Conservation (phyloP, 306 rosid species). For the Medicago lupulina region DNA sequence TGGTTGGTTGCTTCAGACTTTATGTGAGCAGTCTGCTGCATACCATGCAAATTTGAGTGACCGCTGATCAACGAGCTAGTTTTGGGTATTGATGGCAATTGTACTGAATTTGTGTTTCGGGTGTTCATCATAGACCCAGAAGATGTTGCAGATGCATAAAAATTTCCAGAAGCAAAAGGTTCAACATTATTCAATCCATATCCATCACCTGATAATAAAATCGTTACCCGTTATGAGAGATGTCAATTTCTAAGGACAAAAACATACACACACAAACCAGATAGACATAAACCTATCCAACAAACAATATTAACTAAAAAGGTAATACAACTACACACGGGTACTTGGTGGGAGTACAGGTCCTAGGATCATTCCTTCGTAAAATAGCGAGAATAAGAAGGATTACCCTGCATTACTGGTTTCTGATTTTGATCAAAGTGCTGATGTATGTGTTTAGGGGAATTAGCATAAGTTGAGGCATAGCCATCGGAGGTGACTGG, state of each 20-base stretch:
- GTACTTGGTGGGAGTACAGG: slow-evolving; percentile 3
- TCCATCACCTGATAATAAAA: slow-evolving; percentile 78
- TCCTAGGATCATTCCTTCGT: background rate
- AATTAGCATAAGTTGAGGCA: slow-evolving; percentile 56
- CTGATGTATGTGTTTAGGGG: slow-evolving; percentile 75
- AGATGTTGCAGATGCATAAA: slow-evolving; percentile 64
- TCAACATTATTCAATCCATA: slow-evolving; percentile 71
- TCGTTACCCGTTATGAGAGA: slow-evolving; percentile 41
- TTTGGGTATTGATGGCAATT: slow-evolving; percentile 66
- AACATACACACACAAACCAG: slow-evolving; percentile 27
- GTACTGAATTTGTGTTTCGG: slow-evolving; percentile 69
- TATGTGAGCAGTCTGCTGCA: slow-evolving; percentile 66
- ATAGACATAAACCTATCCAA: background rate
- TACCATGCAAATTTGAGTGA: slow-evolving; percentile 70
- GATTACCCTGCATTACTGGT: slow-evolving; percentile 69
- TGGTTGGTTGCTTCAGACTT: slow-evolving; percentile 72
- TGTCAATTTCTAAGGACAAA: slow-evolving; percentile 30
- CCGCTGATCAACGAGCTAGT: slow-evolving; percentile 59
- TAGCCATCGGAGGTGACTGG: slow-evolving; percentile 71
- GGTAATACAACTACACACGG: background rate
- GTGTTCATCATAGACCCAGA: slow-evolving; percentile 78
- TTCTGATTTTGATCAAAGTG: slow-evolving; percentile 73
- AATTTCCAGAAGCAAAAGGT: slow-evolving; percentile 74
- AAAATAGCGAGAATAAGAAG: slow-evolving; percentile 30
- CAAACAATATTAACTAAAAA: slow-evolving; percentile 28